Evolutionary conservation across 495 filamentous ascomycete species (phyloP).

Genomic region (Aspergillus affinis): DNA sequence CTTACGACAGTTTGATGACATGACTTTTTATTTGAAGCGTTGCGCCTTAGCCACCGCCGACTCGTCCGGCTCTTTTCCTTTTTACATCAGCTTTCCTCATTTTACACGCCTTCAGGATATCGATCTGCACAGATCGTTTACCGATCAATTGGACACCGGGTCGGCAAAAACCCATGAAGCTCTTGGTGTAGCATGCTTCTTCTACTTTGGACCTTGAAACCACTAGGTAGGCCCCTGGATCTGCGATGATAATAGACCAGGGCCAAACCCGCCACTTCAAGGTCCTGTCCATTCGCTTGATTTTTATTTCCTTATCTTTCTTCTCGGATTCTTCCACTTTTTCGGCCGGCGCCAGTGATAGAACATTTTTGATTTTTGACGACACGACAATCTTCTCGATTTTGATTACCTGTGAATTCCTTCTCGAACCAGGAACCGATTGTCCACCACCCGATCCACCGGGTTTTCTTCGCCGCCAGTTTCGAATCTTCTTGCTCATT

Average conservation of each 20-base stretch:
- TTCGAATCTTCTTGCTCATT: constrained; percentile 4
- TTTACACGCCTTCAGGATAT: neutral
- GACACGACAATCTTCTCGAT: constrained; percentile 5
- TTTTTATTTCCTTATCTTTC: neutral
- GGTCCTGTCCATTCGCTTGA: constrained; percentile 22
- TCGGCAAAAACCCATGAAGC: neutral
- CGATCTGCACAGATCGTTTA: neutral
- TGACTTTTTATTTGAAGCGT: neutral
- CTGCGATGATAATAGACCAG: neutral
- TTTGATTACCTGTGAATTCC: neutral
- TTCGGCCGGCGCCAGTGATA: constrained; percentile 9
- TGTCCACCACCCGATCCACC: neutral
- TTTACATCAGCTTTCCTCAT: neutral
- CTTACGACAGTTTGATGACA: neutral
- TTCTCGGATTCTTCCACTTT: constrained; percentile 10
- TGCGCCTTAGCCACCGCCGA: neutral
- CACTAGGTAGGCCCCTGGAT: neutral
- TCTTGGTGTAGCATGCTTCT: neutral
- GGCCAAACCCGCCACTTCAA: neutral
- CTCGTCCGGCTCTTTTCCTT: neutral
- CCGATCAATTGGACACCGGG: neutral
- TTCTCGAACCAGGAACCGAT: neutral
- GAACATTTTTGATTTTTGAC: constrained; percentile 11
- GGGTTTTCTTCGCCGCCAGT: neutral
- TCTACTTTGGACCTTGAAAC: neutral